Percentiles rank a stretch among this genome's conserved stretches.
Conservation (phyloP, 2,329 filamentous ascomycete species). For the Fonsecaea nubica region DNA sequence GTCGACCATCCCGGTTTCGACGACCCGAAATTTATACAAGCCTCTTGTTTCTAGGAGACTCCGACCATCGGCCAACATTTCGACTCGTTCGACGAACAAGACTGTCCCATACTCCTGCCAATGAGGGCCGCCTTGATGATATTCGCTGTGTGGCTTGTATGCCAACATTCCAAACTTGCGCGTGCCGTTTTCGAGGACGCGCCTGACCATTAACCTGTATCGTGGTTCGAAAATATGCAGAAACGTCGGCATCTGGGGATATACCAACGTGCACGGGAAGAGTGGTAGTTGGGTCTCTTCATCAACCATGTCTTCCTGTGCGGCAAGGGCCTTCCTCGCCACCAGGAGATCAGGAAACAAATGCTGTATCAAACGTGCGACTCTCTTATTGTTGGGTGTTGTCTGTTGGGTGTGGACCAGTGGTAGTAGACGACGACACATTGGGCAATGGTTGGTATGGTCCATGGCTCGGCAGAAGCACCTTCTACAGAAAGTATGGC, state of each 20-base stretch:
- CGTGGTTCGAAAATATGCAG: constrained; percentile 92
- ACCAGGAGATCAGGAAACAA: constrained; percentile 74
- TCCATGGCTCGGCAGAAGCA: constrained; percentile 80
- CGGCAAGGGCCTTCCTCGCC: constrained; percentile 61
- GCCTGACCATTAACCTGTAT: constrained; percentile 86
- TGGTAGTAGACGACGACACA: constrained; percentile 73
- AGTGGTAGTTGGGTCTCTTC: constrained; percentile 70
- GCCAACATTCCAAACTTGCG: constrained; percentile 86
- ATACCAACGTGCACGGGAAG: constrained; percentile 82
- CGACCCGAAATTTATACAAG: constrained; percentile 75
- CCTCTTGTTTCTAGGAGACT: constrained; percentile 82
- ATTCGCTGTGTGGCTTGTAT: constrained; percentile 62
- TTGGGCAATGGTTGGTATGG: constrained; percentile 77
- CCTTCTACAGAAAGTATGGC: constrained; percentile 85
- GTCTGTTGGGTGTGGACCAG: constrained; percentile 57
- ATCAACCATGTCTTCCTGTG: constrained; percentile 61
- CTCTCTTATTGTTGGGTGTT: constrained; percentile 66
- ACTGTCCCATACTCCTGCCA: constrained; percentile 81
- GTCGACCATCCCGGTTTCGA: constrained; percentile 69
- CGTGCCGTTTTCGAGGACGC: constrained; percentile 72
- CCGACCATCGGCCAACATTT: constrained; percentile 77
- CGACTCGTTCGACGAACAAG: constrained; percentile 74
- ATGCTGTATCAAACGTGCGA: constrained; percentile 67
- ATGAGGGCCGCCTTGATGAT: constrained; percentile 59
- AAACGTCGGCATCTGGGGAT: constrained; percentile 83